Conservation (phyloP, 148 eudicot genomes). For the Camellia sinensis region DNA sequence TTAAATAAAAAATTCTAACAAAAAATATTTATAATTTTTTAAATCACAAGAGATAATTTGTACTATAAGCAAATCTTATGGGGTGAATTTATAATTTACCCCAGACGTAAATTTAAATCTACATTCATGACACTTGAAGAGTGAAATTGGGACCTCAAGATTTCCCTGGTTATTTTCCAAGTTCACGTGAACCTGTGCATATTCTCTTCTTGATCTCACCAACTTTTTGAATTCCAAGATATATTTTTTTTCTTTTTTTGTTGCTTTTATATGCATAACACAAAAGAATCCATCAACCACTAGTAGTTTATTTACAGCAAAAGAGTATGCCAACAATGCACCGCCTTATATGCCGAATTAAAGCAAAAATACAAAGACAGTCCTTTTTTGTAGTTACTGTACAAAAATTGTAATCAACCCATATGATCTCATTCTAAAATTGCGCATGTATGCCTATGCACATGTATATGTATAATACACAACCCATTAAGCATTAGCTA, state of each 20-base stretch:
- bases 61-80: too few relatives aligned
- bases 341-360: constrained; percentile 1
- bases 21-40: too few relatives aligned
- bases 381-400: background rate
- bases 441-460: background rate
- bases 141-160: background rate
- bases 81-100: too few relatives aligned
- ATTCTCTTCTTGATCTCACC: too few relatives aligned
- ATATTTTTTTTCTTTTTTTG: background rate
- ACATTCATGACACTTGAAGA: too few relatives aligned
- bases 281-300: background rate
- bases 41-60: too few relatives aligned
- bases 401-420: background rate
- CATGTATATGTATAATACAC: background rate
- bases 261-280: background rate
- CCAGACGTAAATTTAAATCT: too few relatives aligned
- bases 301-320: background rate
- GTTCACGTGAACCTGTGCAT: background rate
- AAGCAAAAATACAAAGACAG: background rate
- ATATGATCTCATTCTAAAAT: background rate
- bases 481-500: background rate
- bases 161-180: background rate
- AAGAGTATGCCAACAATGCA: background rate
- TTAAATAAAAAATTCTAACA: too few relatives aligned
- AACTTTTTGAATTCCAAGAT: background rate